Base-by-base conservation (phyloP, 2,329 filamentous ascomycete genomes). In the Paecilomyces dactylethromorphus region DNA sequence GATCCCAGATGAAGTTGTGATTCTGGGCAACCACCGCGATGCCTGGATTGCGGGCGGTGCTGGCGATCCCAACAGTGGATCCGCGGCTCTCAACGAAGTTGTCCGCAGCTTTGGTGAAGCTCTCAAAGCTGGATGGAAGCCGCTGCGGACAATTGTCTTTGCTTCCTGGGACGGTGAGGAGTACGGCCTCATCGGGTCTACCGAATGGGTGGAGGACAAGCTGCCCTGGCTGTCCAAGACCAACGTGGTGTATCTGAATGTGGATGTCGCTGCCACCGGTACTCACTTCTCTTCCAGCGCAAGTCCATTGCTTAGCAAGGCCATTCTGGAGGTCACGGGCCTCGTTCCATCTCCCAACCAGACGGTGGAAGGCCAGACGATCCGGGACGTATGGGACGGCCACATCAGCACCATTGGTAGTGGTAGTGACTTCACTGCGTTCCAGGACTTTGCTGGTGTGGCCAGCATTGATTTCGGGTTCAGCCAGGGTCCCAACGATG, bases 131-230 rank as follows among this genome's bases (percentile, higher is more conserved):
- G 91, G 90, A 13, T 95, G 90, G 90, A 91, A 88, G 72, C 90
- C 94, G 0, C 81, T 92, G 21, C 88, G 93, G 22, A 97, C 93
- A 0, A 91, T 97, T 58, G 90, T 97, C 49, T 93, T 97, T 69
- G 92, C 89, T 85, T 88, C 84, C 71, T 91, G 88, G 88, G 88
- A 91, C 62, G 88, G 87, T 32, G 88, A 91, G 74, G 92, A 96
- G 73, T 96, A 96, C 64, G 91, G 89, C 0, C 81, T 96, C 4
- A 74, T 96, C 13, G 92, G 92, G 3, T 91, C 87, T 56, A 96
- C 92, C 0, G 92, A 96, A 70, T 96, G 92, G 91, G 91, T 96
- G 0, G 92, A 96, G 70, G 91, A 96, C 64, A 91, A 90, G 66
- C 75, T 95, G 0, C 88, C 90, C 0, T 96, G 91, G 91, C 82